Evolutionary conservation across 2,329 filamentous ascomycete genomes (phyloP), one percentile per base, ranked within the genome.

Genomic region (Kalaharituber pfeilii): DNA sequence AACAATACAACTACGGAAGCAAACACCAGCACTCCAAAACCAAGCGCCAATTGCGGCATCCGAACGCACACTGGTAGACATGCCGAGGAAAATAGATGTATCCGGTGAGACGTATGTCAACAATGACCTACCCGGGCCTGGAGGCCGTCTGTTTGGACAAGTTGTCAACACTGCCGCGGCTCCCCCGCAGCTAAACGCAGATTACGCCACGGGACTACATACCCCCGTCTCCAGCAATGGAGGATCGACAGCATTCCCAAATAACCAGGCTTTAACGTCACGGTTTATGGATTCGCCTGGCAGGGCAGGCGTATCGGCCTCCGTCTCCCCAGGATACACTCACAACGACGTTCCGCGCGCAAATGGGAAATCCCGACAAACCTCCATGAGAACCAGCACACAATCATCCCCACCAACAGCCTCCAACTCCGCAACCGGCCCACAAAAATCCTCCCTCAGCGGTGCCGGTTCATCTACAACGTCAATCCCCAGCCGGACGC

Each of bases 241-340:
- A 9, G 20, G 7, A 45, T 13, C 39, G 11, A 20, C 20, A 20
- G 42, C 57, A 25, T 54, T 53, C 33, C 53, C 57, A 24, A 56
- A 57, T 26, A 57, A 59, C n/a, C 57, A 59, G n/a, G 55, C 57
- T 13, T 22, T 60, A 24, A 60, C 59, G 45, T 59, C 57, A 8
- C 57, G 59, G n/a, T 60, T 60, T 52, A 59, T 59, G 20, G 52
- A 59, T 47, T 57, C 56, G 24, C 33, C 33, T 44, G 33, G 55
- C 8, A 45, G 55, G 44, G 52, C 50, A 2, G 54, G 28, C 15
- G 33, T 52, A 20, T 57, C 57, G 11, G 57, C 52, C 22, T 59
- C 55, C 11, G 54, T 59, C 24, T 59, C 57, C n/a, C 56, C 57
- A 24, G 55, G 52, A 27, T 59, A 36, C 50, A 26, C 54, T 53